A percentile compares a stretch with the other conserved stretches of the same genome.
Evolutionary conservation across 2,329 filamentous ascomycete species (phyloP).

Genomic region (Biscogniauxia marginata): DNA sequence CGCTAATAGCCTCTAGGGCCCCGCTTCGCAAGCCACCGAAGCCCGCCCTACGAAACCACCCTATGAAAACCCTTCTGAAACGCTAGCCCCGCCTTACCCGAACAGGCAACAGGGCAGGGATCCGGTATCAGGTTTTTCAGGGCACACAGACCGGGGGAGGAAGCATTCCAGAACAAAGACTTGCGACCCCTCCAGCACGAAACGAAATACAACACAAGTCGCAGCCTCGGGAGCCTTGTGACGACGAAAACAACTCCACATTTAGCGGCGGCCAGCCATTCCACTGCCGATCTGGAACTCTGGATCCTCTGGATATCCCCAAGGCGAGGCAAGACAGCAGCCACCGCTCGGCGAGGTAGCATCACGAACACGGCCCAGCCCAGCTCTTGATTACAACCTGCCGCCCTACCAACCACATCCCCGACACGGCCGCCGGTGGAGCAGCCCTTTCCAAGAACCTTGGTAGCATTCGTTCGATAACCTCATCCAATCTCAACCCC

Average conservation of each 20-base stretch:
- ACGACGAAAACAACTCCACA: neutral
- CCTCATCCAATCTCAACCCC: slow-evolving; percentile 8
- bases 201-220: neutral
- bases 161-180: neutral
- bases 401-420: neutral
- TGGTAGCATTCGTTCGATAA: neutral
- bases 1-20: too few relatives aligned
- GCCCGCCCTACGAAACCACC: too few relatives aligned
- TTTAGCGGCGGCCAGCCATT: neutral
- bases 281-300: neutral
- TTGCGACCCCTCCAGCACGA: neutral
- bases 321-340: too few relatives aligned
- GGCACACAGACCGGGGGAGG: neutral
- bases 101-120: neutral
- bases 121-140: neutral
- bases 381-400: too few relatives aligned
- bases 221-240: neutral
- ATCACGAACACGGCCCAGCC: too few relatives aligned
- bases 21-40: neutral
- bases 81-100: neutral
- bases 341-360: too few relatives aligned
- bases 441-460: neutral
- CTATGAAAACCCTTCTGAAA: neutral
- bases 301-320: too few relatives aligned
- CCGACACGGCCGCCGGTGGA: neutral